Evolutionary conservation across 805 yeast genomes (phyloP).

Genomic region (Blastobotrys muscicola): DNA sequence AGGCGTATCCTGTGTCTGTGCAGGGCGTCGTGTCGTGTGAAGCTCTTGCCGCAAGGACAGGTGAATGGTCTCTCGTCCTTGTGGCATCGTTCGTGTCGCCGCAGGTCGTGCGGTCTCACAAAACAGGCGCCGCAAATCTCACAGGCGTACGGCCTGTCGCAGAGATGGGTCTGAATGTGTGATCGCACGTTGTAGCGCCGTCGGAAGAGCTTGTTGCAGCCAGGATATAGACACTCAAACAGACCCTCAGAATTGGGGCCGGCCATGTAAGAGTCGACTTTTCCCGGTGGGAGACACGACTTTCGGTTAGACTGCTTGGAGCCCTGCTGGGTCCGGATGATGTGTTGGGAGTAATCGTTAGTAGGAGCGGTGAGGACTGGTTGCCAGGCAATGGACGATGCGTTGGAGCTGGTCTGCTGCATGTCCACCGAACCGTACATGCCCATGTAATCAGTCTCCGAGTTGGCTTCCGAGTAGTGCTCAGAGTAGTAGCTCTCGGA

Average conservation of each 20-base stretch:
- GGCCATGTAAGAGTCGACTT: conserved; percentile 69
- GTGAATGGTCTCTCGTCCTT: conserved; percentile 52
- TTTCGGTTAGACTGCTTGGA: conserved; percentile 28
- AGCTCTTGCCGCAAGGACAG: conserved; percentile 92
- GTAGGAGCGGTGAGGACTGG: conserved; percentile 28
- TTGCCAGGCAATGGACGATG: conserved; percentile 27
- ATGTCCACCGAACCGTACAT: conserved; percentile 16
- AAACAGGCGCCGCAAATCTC: conserved; percentile 67
- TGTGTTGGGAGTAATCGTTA: conserved; percentile 24
- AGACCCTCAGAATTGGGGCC: conserved; percentile 69
- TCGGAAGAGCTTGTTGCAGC: conserved; percentile 76
- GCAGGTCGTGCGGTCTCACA: conserved; percentile 91
- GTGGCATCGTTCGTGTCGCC: conserved; percentile 85
- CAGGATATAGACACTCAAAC: conserved; percentile 64
- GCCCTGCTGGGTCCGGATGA: conserved; percentile 28
- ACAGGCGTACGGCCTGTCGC: conserved; percentile 89
- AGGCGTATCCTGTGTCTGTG: conserved; percentile 69
- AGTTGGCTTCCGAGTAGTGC: too few species aligned
- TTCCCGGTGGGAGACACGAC: conserved; percentile 80
- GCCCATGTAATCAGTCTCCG: conserved; percentile 5
- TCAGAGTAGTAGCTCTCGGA: too few species aligned
- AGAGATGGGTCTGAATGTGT: conserved; percentile 92
- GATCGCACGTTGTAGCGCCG: conserved; percentile 88
- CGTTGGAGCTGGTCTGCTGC: conserved; percentile 19
- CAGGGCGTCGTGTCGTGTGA: conserved; percentile 83